Evolutionary conservation across 768 basidiomycete genomes (phyloP).

Genomic region (Strobilomyces echinocephalus): DNA sequence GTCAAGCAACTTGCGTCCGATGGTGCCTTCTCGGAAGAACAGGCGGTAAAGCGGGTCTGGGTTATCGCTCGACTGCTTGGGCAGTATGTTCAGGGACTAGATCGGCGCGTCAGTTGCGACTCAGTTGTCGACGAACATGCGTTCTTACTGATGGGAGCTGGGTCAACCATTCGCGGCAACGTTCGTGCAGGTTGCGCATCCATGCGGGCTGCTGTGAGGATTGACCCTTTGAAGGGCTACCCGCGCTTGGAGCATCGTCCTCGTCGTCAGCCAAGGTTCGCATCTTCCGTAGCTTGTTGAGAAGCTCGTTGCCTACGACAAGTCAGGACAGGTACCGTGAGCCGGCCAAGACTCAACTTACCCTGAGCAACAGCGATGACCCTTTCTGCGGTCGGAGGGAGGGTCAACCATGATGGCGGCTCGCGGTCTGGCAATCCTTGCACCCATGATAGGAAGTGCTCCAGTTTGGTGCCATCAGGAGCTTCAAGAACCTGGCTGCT

Average conservation of each 20-base stretch:
- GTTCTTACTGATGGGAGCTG: constrained; percentile 66
- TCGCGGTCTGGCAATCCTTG: constrained; percentile 85
- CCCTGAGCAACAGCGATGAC: constrained; percentile 91
- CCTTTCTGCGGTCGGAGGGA: constrained; percentile 88
- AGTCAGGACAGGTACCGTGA: constrained; percentile 1
- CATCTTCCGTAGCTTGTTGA: constrained; percentile 91
- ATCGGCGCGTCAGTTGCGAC: constrained; percentile 8
- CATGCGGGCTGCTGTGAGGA: constrained; percentile 82
- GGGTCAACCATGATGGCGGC: constrained; percentile 90
- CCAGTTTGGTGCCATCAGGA: constrained; percentile 90
- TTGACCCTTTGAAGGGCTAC: constrained; percentile 59
- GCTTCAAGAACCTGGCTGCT: constrained; percentile 56
- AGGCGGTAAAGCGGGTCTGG: constrained; percentile 85
- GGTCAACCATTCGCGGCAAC: constrained; percentile 79
- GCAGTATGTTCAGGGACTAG: constrained; percentile 60
- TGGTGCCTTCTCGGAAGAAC: constrained; percentile 81
- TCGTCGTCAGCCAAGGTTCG: constrained; percentile 83
- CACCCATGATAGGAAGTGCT: constrained; percentile 90
- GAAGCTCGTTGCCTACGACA: constrained; percentile 65
- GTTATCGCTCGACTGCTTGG: constrained; percentile 63
- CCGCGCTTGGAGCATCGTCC: constrained; percentile 50
- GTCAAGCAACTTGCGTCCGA: constrained; percentile 73
- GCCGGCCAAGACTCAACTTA: constrained; percentile 28
- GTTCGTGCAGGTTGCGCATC: constrained; percentile 84
- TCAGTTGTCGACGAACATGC: background rate